Conservation (phyloP, 2,329 filamentous ascomycete species). For the Botrytis sinoallii region DNA sequence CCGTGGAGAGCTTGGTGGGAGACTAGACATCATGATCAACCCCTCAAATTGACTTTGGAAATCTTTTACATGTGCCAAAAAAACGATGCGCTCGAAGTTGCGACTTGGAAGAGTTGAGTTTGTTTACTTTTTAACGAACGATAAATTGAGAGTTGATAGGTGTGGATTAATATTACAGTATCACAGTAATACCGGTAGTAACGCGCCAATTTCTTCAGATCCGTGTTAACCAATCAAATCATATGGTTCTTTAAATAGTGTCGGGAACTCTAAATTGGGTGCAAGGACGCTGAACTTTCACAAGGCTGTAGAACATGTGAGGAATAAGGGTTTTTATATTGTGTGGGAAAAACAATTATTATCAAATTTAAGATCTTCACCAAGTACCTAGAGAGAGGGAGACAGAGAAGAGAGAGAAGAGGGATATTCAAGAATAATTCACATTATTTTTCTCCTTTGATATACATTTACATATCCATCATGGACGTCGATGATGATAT, state of each 20-base stretch:
- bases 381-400: neutral
- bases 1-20: constrained; percentile 77
- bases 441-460: neutral
- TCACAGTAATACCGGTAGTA: neutral
- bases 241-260: neutral
- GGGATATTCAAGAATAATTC: neutral
- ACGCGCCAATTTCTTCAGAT: constrained; percentile 18
- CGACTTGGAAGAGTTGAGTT: neutral
- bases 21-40: constrained; percentile 46
- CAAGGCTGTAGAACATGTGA: constrained; percentile 10
- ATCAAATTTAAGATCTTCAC: neutral
- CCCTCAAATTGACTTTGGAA: constrained; percentile 9
- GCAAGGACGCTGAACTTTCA: constrained; percentile 12
- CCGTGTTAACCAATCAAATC: constrained; percentile 17
- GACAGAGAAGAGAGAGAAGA: neutral
- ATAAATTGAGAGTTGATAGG: constrained; percentile 3
- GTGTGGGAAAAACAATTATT: neutral
- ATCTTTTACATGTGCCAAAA: constrained; percentile 10
- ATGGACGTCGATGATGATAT: constrained; percentile 66
- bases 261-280: neutral
- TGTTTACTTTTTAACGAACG: neutral
- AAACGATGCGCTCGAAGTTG: constrained; percentile 8
- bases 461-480: constrained; percentile 23
- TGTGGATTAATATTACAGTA: constrained; percentile 4
- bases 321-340: neutral